Conservation (phyloP, 768 basidiomycete species). For the Tephrocybe rancida region DNA sequence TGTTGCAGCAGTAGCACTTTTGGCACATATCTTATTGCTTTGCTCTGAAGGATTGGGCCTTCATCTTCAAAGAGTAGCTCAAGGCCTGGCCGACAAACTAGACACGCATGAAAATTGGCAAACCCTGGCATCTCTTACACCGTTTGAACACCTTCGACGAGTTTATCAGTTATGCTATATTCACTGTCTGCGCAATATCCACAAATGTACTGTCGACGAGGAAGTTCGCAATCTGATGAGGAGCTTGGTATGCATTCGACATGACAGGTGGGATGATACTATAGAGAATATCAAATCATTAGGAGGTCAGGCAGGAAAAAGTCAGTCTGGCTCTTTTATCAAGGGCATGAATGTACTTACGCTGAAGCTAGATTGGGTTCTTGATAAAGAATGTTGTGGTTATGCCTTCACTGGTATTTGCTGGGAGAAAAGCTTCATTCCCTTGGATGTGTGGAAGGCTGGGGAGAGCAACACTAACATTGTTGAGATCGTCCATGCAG, state of each 20-base stretch:
- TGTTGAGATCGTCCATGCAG: conserved; percentile 18
- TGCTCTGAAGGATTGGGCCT: neutral
- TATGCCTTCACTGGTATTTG: conserved; percentile 30
- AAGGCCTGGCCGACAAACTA: neutral
- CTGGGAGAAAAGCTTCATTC: conserved; percentile 31
- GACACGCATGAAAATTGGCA: neutral
- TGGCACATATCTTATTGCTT: neutral
- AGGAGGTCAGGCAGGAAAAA: neutral
- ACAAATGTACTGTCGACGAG: neutral
- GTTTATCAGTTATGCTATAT: conserved; percentile 9
- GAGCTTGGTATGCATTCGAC: neutral
- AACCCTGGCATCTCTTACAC: neutral
- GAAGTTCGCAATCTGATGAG: neutral
- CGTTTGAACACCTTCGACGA: neutral
- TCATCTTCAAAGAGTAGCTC: neutral
- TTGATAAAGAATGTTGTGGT: conserved; percentile 22
- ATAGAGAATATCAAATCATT: neutral
- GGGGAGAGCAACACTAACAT: conserved; percentile 26
- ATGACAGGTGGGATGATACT: neutral
- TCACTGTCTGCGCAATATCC: neutral
- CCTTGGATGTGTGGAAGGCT: conserved; percentile 23
- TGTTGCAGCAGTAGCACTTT: neutral
- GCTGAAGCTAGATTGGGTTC: conserved; percentile 23
- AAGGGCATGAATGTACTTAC: no score
- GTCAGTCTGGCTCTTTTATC: neutral